phyloP scores from a whole-genome alignment of 225 moss, liverwort and hornwort genomes.

The Lunularia cruciata region DNA sequence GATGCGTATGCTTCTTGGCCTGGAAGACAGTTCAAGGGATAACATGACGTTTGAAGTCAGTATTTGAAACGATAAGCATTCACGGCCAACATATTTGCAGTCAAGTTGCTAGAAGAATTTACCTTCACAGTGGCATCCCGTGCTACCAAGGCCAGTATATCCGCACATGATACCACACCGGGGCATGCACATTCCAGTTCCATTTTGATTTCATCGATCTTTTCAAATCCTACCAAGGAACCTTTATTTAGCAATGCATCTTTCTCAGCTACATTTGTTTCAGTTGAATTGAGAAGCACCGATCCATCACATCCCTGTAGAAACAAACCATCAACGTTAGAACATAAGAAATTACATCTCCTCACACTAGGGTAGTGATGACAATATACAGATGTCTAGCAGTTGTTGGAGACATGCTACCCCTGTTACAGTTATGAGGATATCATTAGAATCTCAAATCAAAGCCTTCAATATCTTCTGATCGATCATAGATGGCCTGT shows the following conservation, averaged over 20 bases:
- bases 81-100: no score
- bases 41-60: no score
- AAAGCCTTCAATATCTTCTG: not conserved
- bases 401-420: no score
- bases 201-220: slow-evolving; percentile 12
- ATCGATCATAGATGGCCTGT: not conserved
- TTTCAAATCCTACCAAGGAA: slow-evolving; percentile 8
- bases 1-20: no score
- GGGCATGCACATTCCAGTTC: slow-evolving; percentile 8
- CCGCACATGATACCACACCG: slow-evolving; percentile 17
- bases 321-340: no score
- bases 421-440: not conserved
- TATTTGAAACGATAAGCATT: no score
- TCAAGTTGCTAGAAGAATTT: no score
- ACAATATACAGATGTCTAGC: no score
- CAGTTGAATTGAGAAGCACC: slow-evolving; percentile 3
- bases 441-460: not conserved
- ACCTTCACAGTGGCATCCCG: slow-evolving; percentile 7
- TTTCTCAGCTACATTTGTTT: not conserved
- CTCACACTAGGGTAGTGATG: no score
- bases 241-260: slow-evolving; percentile 6
- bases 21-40: no score
- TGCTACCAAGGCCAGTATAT: slow-evolving; percentile 11
- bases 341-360: no score
- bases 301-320: slow-evolving; percentile 22